Evolutionary conservation across 257 asterid genomes (phyloP), one percentile per base, ranked within the genome.

Genomic region (Coffea eugenioides): DNA sequence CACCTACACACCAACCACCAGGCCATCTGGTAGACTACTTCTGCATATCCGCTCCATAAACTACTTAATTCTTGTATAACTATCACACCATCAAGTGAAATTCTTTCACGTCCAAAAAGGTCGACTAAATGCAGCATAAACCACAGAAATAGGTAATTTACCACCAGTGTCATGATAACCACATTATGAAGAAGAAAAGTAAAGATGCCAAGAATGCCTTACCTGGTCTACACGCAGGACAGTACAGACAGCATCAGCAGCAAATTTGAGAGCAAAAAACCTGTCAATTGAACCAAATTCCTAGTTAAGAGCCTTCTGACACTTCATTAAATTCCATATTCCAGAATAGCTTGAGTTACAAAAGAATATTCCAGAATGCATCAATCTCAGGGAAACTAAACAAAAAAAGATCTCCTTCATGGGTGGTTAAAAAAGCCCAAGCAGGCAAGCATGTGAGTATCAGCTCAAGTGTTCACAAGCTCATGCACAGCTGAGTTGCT

Each of bases 191-290:
- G 6, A 34, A 45, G 21, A 43, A 75, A 39, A 61, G 15, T 20
- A n/a, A 54, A 27, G 64, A 64, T 74, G 69, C 36, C 1, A 14
- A 46, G 64, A 86, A 39, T 66, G 34, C 70, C 64, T 80, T 88
- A 96, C 99, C 99, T 96, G 99, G 87, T 96, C 99, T 49, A 96
- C 99, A 20, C 97, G 95, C 79, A 96, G 89, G 82, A 96, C 97
- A 11, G 99, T 96, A 84, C 92, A 89, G 77, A 91, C 97, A 79
- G 98, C 99, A 89, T 94, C 98, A 57, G 97, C 95, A 75, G 99
- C 97, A 80, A 85, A 94, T 86, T 96, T 96, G 65, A 96, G 92
- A 75, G 98, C 98, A 80, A 91, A 96, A 57, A 88, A 85, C 86
- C 98, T 96, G 91, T 69, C 82, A 77, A 69, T 61, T 48, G 64